Conservation (phyloP, 1,284 basidiomycete species). For the Rhizoctonia solani region DNA sequence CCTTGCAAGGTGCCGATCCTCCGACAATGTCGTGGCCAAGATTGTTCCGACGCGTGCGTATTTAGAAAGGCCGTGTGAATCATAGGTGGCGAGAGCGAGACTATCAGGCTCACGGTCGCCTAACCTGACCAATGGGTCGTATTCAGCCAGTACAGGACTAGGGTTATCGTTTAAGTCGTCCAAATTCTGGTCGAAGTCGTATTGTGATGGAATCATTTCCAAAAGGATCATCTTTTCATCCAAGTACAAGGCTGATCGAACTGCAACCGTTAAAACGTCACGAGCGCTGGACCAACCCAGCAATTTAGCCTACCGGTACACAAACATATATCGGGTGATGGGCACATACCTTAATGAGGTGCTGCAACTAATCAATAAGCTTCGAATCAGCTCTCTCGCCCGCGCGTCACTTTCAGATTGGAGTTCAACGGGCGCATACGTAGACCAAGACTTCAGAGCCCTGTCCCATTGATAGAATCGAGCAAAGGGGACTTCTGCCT, state of each 20-base stretch:
- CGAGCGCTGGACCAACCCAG: not conserved
- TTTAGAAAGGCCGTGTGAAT: slow-evolving; percentile 57
- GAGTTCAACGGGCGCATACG: not conserved
- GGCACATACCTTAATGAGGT: not conserved
- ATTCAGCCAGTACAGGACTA: slow-evolving; percentile 11
- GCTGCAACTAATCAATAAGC: not conserved
- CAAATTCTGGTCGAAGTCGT: not conserved
- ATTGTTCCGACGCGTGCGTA: slow-evolving; percentile 70
- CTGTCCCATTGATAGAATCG: not conserved
- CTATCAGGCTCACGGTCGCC: not conserved
- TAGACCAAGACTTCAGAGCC: not conserved
- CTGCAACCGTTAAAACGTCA: slow-evolving; percentile 5
- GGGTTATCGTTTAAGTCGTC: slow-evolving; percentile 17
- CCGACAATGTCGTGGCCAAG: slow-evolving; percentile 61
- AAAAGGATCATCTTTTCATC: slow-evolving; percentile 12
- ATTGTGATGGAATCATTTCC: not conserved
- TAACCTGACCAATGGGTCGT: slow-evolving; percentile 27
- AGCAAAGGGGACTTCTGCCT: not conserved
- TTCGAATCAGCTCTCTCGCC: not conserved
- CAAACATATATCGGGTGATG: not conserved
- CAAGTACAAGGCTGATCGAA: not conserved
- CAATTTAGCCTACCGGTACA: not conserved
- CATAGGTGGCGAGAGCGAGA: slow-evolving; percentile 43
- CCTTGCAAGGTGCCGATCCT: slow-evolving; percentile 65
- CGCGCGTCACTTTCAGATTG: not conserved